Base-by-base conservation (phyloP, 2,329 filamentous ascomycete genomes). In the Fusarium sp. region DNA sequence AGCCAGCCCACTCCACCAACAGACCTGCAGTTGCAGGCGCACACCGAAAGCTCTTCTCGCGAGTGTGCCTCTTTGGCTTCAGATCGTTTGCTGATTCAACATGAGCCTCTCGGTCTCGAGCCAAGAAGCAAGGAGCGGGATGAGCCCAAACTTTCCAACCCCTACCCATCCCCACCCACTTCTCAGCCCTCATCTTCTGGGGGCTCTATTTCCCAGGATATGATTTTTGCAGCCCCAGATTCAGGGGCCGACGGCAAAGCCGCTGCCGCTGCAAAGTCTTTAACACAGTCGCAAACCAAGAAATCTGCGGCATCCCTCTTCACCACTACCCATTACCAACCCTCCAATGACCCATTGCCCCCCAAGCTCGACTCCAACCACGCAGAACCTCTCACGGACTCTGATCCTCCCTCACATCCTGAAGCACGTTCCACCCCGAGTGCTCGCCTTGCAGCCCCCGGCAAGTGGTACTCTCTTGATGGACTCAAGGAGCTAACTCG, bases 401-500 rank as follows among this genome's bases (percentile, higher is more conserved):
- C 71, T 66, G 69, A 71, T 59, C 62, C 68, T 66, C 66, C 74
- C 59, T 72, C 70, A 60, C 65, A 73, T 65, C 84, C 85, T 80
- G 66, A 73, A 72, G 83, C 86, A 77, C 85, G 82, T 83, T 84
- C 89, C 85, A 85, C 88, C 83, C 85, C 86, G 83, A 82, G 81
- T 72, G 72, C 81, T 73, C 79, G 81, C 73, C 75, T 81, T 79
- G 79, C 84, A 72, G 81, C 81, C 75, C 81, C 82, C 76, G 83
- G 84, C 81, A 84, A 89, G 82, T 92, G 90, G 84, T 88, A 89
- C 82, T 90, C 91, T 81, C 86, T 90, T 87, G 88, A 90, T 84
- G 89, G 90, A 86, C 88, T 93, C 84, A 93, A 90, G 87, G 93
- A 92, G 94, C 95, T 98, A 95, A 98, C 95, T 90, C 89, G 91